Evolutionary conservation across 139 green algal genomes (phyloP).

Genomic region (Chlorella sp.): DNA sequence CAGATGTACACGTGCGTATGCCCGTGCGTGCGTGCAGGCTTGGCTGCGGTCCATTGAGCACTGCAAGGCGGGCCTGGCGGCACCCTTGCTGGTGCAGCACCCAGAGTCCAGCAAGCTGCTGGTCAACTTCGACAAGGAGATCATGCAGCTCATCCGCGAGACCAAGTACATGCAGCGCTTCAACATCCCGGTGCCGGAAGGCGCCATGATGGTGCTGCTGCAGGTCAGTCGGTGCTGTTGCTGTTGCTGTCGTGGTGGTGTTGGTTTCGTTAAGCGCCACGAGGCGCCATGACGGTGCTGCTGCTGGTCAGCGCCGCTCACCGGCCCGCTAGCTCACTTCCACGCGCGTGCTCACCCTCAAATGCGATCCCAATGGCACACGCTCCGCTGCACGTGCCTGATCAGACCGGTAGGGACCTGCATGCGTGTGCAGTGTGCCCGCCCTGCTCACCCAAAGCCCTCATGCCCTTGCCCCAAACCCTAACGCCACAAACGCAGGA

Average conservation of each 20-base stretch:
- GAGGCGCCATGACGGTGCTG: too few relatives aligned
- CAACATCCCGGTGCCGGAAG: slow-evolving; percentile 73
- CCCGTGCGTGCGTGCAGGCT: too few relatives aligned
- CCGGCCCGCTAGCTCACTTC: not conserved
- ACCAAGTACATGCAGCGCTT: slow-evolving; percentile 83
- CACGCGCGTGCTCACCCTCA: not conserved
- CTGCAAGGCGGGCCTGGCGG: slow-evolving; percentile 68
- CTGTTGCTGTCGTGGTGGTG: too few relatives aligned
- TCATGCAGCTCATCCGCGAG: slow-evolving; percentile 86
- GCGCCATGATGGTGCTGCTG: slow-evolving; percentile 72
- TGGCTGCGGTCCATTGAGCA: slow-evolving; percentile 54
- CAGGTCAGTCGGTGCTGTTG: slow-evolving; percentile 60
- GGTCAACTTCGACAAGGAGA: slow-evolving; percentile 88
- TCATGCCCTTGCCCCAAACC: not conserved
- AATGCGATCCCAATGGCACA: too few relatives aligned
- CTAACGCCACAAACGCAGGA: slow-evolving; percentile 13
- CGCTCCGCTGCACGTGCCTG: too few relatives aligned
- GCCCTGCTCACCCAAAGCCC: not conserved
- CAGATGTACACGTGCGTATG: too few relatives aligned
- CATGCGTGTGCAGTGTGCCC: not conserved
- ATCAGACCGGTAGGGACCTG: not conserved
- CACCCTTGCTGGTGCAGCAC: slow-evolving; percentile 79
- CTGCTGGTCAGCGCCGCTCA: slow-evolving; percentile 49
- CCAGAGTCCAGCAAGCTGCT: slow-evolving; percentile 62
- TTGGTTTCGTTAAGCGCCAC: too few relatives aligned